Conservation (phyloP, 176 grass and related monocot genomes). For the Oryza glaberrima region DNA sequence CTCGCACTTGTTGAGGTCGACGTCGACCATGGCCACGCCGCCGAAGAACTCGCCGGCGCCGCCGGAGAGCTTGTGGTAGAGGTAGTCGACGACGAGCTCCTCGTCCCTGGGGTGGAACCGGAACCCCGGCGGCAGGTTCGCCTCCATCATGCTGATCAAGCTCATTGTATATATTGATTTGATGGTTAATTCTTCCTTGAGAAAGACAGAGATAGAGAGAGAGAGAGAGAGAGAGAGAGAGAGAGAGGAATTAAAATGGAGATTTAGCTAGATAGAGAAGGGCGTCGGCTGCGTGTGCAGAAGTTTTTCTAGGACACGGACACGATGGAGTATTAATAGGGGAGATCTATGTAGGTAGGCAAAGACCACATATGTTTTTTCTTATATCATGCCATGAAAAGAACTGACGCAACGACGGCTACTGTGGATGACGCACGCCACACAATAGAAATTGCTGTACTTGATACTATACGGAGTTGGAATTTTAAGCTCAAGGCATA, state of each 20-base stretch:
- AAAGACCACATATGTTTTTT: background rate
- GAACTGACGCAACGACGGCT: conserved; percentile 6
- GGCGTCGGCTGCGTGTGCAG: conserved; percentile 3
- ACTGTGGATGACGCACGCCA: conserved; percentile 19
- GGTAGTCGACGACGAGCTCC: conserved; percentile 90
- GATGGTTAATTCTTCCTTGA: background rate
- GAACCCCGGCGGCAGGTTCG: conserved; percentile 77
- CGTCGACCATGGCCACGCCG: conserved; percentile 66
- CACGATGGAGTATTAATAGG: conserved; percentile 42
- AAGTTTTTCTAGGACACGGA: conserved; percentile 19
- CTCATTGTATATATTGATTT: conserved; percentile 47
- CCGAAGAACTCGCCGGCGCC: background rate
- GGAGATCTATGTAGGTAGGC: conserved; percentile 17
- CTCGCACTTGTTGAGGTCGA: conserved; percentile 97
- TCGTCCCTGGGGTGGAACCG: conserved; percentile 85
- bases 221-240: background rate
- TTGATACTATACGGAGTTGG: background rate
- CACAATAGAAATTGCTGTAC: background rate
- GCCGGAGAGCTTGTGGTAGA: conserved; percentile 60
- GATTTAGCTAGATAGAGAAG: background rate
- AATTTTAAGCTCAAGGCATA: no score
- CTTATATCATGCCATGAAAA: background rate
- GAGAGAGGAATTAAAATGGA: background rate
- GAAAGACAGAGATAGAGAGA: background rate
- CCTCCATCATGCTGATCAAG: conserved; percentile 84